A percentile compares a stretch with the other conserved stretches of the same genome.
phyloP scores from a whole-genome alignment of 2,329 filamentous ascomycete species.

The Tolypocladium inflatum region DNA sequence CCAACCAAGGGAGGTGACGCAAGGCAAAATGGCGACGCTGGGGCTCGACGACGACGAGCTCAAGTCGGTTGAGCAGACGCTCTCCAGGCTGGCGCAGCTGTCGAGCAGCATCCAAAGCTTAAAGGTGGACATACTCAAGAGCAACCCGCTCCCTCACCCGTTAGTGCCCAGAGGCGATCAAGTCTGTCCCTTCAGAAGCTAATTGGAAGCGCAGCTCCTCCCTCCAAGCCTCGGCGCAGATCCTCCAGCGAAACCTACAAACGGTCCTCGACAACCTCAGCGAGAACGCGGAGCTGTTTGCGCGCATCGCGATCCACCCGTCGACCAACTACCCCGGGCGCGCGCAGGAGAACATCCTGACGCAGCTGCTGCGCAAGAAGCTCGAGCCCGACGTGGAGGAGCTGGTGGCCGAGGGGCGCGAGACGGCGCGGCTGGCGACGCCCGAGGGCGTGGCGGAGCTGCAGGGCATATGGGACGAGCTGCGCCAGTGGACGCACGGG shows the following conservation, averaged over 20 bases:
- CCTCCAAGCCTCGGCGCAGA: constrained; percentile 60
- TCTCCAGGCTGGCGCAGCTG: constrained; percentile 58
- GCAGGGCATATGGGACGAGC: constrained; percentile 47
- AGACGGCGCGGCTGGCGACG: constrained; percentile 28
- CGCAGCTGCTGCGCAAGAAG: constrained; percentile 71
- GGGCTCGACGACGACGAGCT: constrained; percentile 48
- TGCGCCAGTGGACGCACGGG: constrained; percentile 29
- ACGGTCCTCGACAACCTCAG: constrained; percentile 56
- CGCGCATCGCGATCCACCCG: constrained; percentile 63
- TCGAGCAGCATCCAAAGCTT: constrained; percentile 59
- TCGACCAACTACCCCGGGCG: constrained; percentile 65
- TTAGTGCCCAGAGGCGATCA: constrained; percentile 24
- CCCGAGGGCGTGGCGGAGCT: constrained; percentile 35
- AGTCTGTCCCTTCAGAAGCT: background rate
- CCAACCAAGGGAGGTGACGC: background rate
- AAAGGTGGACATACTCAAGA: constrained; percentile 48
- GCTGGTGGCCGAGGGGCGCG: constrained; percentile 56
- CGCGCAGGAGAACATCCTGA: constrained; percentile 55
- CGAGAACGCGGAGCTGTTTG: constrained; percentile 58
- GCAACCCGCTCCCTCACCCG: constrained; percentile 59
- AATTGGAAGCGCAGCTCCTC: constrained; percentile 44
- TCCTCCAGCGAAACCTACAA: constrained; percentile 61
- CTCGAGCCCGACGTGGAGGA: constrained; percentile 69
- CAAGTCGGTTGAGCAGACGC: constrained; percentile 61
- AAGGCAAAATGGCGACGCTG: constrained; percentile 29